Evolutionary conservation across 139 green algal species (phyloP).

Genomic region (Chlorella sp.): DNA sequence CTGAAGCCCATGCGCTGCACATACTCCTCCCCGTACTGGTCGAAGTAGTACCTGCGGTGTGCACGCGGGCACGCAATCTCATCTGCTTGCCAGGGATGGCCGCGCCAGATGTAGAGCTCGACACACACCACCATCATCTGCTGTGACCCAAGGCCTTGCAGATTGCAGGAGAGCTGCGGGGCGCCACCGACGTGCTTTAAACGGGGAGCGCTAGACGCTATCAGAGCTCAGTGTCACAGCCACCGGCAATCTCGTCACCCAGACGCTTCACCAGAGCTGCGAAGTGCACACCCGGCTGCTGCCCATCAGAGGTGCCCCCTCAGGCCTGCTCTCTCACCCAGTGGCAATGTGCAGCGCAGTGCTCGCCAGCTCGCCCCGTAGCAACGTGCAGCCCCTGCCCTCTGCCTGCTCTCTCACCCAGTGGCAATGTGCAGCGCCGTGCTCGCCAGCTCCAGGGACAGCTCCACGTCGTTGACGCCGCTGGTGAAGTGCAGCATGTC

Average conservation of each 20-base stretch:
- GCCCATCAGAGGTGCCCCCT: background rate
- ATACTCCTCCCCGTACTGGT: conserved; percentile 29
- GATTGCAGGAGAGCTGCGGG: too few relatives aligned
- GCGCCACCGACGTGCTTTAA: too few relatives aligned
- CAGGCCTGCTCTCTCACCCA: too few relatives aligned
- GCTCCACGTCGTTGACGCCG: conserved; percentile 51
- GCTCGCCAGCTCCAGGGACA: conserved; percentile 68
- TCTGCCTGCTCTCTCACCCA: too few relatives aligned
- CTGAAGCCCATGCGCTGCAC: conserved; percentile 25
- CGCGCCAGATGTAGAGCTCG: too few relatives aligned
- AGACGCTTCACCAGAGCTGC: background rate
- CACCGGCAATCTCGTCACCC: too few relatives aligned
- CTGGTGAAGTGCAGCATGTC: conserved; percentile 44
- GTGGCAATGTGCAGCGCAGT: conserved; percentile 69
- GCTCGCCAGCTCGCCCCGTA: conserved; percentile 51
- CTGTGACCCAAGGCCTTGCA: too few relatives aligned
- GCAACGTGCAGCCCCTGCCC: background rate
- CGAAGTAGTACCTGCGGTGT: conserved; percentile 45
- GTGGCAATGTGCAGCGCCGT: conserved; percentile 69
- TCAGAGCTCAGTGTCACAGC: too few relatives aligned
- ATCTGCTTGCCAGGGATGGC: too few relatives aligned
- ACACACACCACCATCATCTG: too few relatives aligned
- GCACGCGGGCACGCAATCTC: too few relatives aligned
- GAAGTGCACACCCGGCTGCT: background rate
- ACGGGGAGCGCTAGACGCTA: too few relatives aligned